A percentile compares a stretch with the other conserved stretches of the same genome.
phyloP scores from a whole-genome alignment of 164 flowering plant genomes.

The Liriodendron chinense region DNA sequence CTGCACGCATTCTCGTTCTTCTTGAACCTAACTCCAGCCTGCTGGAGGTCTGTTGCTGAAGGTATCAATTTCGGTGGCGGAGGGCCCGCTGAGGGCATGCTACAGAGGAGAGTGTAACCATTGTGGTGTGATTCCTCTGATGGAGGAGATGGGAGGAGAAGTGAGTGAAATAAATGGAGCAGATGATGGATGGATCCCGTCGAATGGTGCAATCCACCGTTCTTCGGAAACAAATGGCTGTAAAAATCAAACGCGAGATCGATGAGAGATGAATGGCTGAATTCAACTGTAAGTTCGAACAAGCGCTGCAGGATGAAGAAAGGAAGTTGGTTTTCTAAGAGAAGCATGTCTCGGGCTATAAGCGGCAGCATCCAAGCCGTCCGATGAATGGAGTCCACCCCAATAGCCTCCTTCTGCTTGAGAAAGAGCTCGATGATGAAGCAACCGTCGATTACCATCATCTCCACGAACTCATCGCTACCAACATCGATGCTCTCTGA shows the following conservation, averaged over 20 bases:
- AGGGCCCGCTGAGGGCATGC: background rate
- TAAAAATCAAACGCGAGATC: background rate
- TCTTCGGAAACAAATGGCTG: no score
- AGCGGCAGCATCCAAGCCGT: background rate
- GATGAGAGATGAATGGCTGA: background rate
- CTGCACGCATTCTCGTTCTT: slow-evolving; percentile 29
- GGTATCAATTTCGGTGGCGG: background rate
- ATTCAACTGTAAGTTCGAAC: background rate
- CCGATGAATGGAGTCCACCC: background rate
- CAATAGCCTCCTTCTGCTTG: background rate
- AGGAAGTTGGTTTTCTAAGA: slow-evolving; percentile 13
- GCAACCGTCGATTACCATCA: slow-evolving; percentile 9
- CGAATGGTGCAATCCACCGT: no score
- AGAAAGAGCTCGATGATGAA: slow-evolving; percentile 3
- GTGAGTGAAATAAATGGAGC: slow-evolving; percentile 1
- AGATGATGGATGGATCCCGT: background rate
- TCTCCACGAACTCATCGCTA: slow-evolving; percentile 26
- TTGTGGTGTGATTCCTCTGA: background rate
- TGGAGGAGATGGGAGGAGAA: background rate
- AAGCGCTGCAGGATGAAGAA: background rate
- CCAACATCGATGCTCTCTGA: slow-evolving; percentile 31
- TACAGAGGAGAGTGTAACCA: background rate
- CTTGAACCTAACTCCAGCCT: slow-evolving; percentile 47
- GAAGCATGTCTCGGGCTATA: background rate
- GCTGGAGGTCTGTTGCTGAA: slow-evolving; percentile 37